A percentile compares a stretch with the other conserved stretches of the same genome.
These are phyloP conservation scores for Stachybotrys echinatus DNA, from an alignment of 2,329 filamentous ascomycete species.

Conservation along the genomic window DNA sequence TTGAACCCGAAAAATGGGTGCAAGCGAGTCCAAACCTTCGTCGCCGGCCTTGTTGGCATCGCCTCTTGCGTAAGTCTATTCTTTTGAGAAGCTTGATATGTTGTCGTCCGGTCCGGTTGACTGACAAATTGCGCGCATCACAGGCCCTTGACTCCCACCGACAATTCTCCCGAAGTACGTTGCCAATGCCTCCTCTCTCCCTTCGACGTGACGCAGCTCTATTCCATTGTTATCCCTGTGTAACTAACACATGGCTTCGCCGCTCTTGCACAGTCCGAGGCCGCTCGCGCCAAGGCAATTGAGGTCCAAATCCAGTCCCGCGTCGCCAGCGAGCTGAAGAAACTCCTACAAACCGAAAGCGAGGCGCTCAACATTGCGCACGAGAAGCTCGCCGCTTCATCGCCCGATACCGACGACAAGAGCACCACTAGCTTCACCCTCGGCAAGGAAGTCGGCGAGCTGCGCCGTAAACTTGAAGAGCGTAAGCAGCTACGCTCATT, in stretches of 20 bases:
- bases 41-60: constrained; percentile 46
- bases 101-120: background rate
- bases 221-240: background rate
- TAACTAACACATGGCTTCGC: constrained; percentile 8
- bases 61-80: constrained; percentile 35
- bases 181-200: background rate
- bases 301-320: constrained; percentile 87
- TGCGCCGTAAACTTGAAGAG: constrained; percentile 55
- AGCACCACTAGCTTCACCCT: constrained; percentile 41
- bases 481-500: constrained; percentile 62
- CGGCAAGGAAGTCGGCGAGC: constrained; percentile 52
- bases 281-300: constrained; percentile 73
- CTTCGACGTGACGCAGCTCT: background rate
- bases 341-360: constrained; percentile 66
- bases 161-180: no score
- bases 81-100: no score
- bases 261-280: constrained; percentile 65
- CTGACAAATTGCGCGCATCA: background rate
- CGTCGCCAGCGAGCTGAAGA: constrained; percentile 78
- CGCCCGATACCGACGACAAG: constrained; percentile 23
- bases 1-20: constrained; percentile 47
- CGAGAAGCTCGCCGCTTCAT: constrained; percentile 53
- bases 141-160: background rate
- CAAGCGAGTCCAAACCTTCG: constrained; percentile 49
- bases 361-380: constrained; percentile 64